A percentile compares a stretch with the other conserved stretches of the same genome.
Evolutionary conservation across 2,329 filamentous ascomycete genomes (phyloP).

Genomic region (Colletotrichum endophyticum): DNA sequence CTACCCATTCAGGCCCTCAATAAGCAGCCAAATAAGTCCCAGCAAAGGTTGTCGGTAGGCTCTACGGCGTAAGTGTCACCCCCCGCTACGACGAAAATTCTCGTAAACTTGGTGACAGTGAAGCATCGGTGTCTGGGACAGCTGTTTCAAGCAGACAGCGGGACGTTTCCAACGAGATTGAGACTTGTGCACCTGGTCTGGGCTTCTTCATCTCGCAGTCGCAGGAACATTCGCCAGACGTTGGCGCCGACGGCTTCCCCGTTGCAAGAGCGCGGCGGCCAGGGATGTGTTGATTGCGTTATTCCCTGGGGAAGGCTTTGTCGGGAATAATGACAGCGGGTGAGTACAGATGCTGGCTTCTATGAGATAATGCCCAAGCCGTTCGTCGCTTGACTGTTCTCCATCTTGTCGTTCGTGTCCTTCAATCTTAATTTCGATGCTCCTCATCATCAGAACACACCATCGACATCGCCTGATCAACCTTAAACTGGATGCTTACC

Average conservation of each 20-base stretch:
- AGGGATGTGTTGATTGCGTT: neutral
- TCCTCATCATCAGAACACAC: neutral
- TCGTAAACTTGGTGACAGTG: neutral
- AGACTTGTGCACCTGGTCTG: neutral
- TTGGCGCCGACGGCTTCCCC: neutral
- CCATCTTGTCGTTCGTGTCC: neutral
- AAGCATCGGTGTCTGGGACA: constrained; percentile 9
- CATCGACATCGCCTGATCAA: constrained; percentile 2
- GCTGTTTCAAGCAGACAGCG: constrained; percentile 15
- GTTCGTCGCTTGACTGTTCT: neutral
- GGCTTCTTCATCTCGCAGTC: neutral
- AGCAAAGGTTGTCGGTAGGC: neutral
- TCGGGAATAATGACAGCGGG: neutral
- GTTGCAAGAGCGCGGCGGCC: neutral
- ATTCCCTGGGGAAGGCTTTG: neutral
- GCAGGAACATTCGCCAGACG: neutral
- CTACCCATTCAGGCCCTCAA: neutral
- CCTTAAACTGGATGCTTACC: neutral
- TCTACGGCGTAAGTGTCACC: neutral
- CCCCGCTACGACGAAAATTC: neutral
- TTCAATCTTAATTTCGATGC: constrained; percentile 1
- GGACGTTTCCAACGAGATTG: constrained; percentile 10
- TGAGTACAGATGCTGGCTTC: neutral
- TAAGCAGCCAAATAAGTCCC: neutral
- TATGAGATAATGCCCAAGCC: neutral